phyloP scores from a whole-genome alignment of 768 basidiomycete species.

The Leccinum rimulosum region DNA sequence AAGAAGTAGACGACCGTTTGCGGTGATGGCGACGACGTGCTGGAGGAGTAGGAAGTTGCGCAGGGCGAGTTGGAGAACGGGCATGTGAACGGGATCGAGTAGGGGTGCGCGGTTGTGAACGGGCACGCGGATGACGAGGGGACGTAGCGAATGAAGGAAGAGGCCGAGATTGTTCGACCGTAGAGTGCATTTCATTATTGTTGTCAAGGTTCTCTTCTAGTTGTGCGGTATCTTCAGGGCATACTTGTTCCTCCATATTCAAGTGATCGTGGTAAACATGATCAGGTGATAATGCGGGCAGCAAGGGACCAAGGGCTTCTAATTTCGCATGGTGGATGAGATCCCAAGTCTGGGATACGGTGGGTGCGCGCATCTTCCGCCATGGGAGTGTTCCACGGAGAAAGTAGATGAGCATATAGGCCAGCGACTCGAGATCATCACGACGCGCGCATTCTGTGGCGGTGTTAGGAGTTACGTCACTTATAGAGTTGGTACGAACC shows the following conservation, averaged over 20 bases:
- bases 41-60: slow-evolving; percentile 17
- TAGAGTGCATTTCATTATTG: slow-evolving; percentile 8
- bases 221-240: slow-evolving; percentile 3
- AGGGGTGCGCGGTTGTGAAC: slow-evolving; percentile 19
- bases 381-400: slow-evolving; percentile 75
- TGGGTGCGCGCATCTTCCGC: slow-evolving; percentile 67
- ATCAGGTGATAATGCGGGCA: slow-evolving; percentile 18
- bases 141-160: slow-evolving; percentile 9
- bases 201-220: slow-evolving; percentile 11
- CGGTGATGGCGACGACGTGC: slow-evolving; percentile 16
- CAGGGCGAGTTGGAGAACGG: slow-evolving; percentile 5
- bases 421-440: slow-evolving; percentile 76
- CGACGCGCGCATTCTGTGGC: slow-evolving; percentile 65
- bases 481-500: slow-evolving; percentile 41
- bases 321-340: slow-evolving; percentile 74
- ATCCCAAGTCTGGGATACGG: slow-evolving; percentile 72
- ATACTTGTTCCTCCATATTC: slow-evolving; percentile 3
- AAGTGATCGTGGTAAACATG: slow-evolving; percentile 5
- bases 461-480: background rate
- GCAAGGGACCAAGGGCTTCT: slow-evolving; percentile 42
- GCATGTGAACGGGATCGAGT: slow-evolving; percentile 10
- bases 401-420: slow-evolving; percentile 84
- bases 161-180: slow-evolving; percentile 17
- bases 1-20: slow-evolving; percentile 19
- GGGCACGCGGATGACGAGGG: slow-evolving; percentile 14